Evolutionary conservation across 257 asterid species (phyloP), one percentile per base, ranked within the genome.

Genomic region (Parsonsia alboflavescens): DNA sequence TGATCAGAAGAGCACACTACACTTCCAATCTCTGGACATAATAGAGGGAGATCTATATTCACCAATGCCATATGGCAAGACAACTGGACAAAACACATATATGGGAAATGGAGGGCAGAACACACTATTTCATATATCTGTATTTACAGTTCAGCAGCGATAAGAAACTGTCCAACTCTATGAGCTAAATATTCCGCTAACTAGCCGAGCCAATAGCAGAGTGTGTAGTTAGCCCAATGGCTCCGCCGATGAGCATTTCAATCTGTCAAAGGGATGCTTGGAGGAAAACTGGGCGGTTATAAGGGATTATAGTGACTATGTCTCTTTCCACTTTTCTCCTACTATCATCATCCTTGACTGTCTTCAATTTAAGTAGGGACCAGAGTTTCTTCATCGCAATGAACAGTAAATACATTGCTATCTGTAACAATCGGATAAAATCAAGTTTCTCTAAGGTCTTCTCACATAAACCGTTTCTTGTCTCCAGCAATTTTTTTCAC

Each of bases 121-220:
- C 86, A 89, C 83, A 78, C 85, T 80, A 81, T 78, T 71, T 73
- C 76, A 75, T 82, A 82, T 82, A 82, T 82, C 76, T 73, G 85
- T 81, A 87, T 91, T 82, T 83, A 91, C 90, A 89, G 84, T 84
- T 84, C 82, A 79, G 79, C 87, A 79, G 79, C 87, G 77, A 80
- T 81, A 71, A 77, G 75, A 83, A 84, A 84, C 78, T 77, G 58
- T 70, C 85, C 77, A 78, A 83, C 82, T 64, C 9, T 22, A n/a
- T n/a, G 67, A 84, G 82, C 80, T 76, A 74, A 56, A 73, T 76
- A 76, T 76, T 82, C 73, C 73, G 83, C 82, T 80, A 64, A 79
- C 89, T 85, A 80, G 82, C 63, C 67, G 82, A 77, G 85, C 85
- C 84, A 73, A 81, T 74, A 82, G 85, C 84, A 82, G 82, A 84